These are phyloP conservation scores for Plasmodium knowlesi DNA, from an alignment of 169 alveolate species.

Conservation along the genomic window DNA sequence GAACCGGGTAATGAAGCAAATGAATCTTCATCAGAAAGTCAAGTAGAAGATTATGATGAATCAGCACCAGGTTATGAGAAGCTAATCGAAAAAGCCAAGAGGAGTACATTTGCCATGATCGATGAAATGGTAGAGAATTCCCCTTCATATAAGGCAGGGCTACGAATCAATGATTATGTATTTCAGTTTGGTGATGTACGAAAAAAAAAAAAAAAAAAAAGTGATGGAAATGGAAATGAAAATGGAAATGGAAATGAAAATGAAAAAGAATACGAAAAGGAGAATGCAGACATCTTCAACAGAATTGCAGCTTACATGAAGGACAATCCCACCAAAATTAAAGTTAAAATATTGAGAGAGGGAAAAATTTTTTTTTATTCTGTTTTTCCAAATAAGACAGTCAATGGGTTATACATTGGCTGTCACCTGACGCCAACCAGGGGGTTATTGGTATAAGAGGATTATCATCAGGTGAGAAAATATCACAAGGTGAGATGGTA, in stretches of 20 bases:
- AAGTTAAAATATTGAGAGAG: conserved; percentile 50
- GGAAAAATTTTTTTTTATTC: neutral
- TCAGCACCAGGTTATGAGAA: neutral
- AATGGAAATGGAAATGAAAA: neutral
- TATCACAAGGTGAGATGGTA: neutral
- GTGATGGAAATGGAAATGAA: neutral
- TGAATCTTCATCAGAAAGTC: neutral
- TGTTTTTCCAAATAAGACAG: conserved; percentile 31
- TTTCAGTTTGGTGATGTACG: conserved; percentile 39
- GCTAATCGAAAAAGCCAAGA: conserved; percentile 22
- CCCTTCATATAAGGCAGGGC: conserved; percentile 56
- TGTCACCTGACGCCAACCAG: conserved; percentile 47
- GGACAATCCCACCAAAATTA: conserved; percentile 22
- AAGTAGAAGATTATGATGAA: neutral
- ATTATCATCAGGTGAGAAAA: neutral
- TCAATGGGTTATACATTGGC: conserved; percentile 56
- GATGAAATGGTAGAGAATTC: conserved; percentile 63
- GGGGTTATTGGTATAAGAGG: neutral
- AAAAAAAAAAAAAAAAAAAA: neutral
- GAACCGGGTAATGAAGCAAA: neutral
- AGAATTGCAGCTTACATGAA: conserved; percentile 12
- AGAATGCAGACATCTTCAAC: neutral
- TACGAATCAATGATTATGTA: conserved; percentile 27
- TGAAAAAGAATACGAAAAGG: neutral
- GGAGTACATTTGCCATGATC: conserved; percentile 38